Conservation (phyloP, 2,329 filamentous ascomycete species). For the Colletotrichum incanum region DNA sequence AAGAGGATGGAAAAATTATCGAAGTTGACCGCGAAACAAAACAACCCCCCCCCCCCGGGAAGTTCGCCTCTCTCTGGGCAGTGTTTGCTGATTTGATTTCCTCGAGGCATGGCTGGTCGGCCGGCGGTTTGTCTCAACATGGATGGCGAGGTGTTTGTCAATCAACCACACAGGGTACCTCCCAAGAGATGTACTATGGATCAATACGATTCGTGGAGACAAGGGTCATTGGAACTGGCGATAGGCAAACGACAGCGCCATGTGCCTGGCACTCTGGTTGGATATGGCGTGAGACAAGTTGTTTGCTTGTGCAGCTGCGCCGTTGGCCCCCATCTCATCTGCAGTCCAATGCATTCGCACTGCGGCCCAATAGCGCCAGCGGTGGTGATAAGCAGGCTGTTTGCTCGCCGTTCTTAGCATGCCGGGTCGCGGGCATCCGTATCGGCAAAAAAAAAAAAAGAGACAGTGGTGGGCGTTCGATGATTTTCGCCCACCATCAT, state of each 20-base stretch:
- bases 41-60: too few species aligned
- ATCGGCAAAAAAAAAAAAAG: neutral
- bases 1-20: too few species aligned
- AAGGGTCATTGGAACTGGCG: neutral
- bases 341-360: neutral
- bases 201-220: neutral
- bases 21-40: neutral
- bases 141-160: neutral
- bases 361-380: neutral
- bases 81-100: neutral
- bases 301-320: conserved; percentile 1
- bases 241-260: conserved; percentile 5
- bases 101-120: neutral
- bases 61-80: neutral
- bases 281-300: neutral
- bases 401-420: neutral
- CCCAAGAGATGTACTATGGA: neutral
- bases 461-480: neutral
- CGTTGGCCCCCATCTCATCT: conserved; percentile 1
- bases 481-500: neutral
- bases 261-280: neutral
- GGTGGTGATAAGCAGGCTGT: neutral
- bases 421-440: neutral
- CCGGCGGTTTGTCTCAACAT: neutral
- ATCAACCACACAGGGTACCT: neutral